Percentiles rank a stretch among this genome's conserved stretches.
phyloP scores from a whole-genome alignment of 2,329 filamentous ascomycete species.

The Microcyclospora pomicola region DNA sequence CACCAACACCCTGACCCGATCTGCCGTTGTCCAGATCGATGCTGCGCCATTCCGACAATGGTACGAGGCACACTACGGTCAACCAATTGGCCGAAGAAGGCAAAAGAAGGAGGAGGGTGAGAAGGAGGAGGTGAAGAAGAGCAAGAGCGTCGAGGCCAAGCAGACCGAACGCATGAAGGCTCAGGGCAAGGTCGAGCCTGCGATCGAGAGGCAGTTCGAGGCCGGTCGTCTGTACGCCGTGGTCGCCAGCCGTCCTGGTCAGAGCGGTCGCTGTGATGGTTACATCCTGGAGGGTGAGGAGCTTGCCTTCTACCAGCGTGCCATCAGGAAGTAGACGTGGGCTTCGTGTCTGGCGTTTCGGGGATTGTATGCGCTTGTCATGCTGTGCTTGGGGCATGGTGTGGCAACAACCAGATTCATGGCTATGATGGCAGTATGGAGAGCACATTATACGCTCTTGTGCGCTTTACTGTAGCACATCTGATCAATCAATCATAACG shows the following conservation, averaged over 20 bases:
- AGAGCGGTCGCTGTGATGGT: conserved; percentile 91
- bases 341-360: conserved; percentile 12
- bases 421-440: no score
- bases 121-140: conserved; percentile 72
- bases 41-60: conserved; percentile 98
- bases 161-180: conserved; percentile 73
- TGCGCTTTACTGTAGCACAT: no score
- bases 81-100: conserved; percentile 76
- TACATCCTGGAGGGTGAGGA: conserved; percentile 99
- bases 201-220: conserved; percentile 98
- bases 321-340: conserved; percentile 81
- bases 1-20: conserved; percentile 99
- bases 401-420: no score
- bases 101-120: conserved; percentile 48
- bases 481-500: no score
- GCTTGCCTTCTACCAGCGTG: conserved; percentile 99
- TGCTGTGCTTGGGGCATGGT: no score
- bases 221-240: conserved; percentile 94
- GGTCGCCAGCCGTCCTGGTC: conserved; percentile 81
- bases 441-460: no score
- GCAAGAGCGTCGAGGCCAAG: conserved; percentile 92
- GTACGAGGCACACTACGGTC: conserved; percentile 99
- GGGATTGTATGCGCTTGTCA: neutral
- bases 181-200: conserved; percentile 79
- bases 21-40: conserved; percentile 96